phyloP scores from a whole-genome alignment of 1,284 basidiomycete genomes.

The Pulchroboletus neoregius region DNA sequence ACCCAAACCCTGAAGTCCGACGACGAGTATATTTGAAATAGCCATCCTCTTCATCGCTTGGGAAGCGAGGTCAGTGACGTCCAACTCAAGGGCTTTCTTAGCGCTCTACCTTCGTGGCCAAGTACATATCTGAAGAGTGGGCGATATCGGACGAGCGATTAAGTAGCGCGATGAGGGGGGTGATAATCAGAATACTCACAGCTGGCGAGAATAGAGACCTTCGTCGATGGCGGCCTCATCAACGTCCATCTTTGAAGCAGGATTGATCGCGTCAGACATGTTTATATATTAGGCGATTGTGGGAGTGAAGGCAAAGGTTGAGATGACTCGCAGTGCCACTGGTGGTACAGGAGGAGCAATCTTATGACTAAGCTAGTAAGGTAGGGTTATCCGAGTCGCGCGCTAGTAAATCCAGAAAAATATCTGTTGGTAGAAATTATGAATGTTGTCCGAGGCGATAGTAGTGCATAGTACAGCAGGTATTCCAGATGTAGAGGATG shows the following conservation, averaged over 20 bases:
- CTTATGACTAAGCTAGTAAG: conserved; percentile 28
- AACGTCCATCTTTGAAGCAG: conserved; percentile 68
- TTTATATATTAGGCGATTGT: conserved; percentile 9
- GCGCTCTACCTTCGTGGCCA: conserved; percentile 80
- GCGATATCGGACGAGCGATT: conserved; percentile 23
- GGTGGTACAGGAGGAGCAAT: not conserved
- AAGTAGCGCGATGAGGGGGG: conserved; percentile 10
- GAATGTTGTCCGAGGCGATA: not conserved
- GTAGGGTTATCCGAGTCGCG: too few relatives aligned
- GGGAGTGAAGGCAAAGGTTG: conserved; percentile 2
- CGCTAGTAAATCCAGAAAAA: not conserved
- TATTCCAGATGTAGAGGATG: not conserved
- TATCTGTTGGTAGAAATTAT: not conserved
- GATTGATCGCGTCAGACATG: conserved; percentile 53
- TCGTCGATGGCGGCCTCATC: conserved; percentile 85
- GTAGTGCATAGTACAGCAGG: not conserved
- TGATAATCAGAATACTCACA: conserved; percentile 55
- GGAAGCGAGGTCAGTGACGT: conserved; percentile 4
- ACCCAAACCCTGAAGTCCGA: conserved; percentile 91
- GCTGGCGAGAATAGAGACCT: conserved; percentile 92
- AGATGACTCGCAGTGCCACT: not conserved
- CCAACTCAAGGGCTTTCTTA: not conserved
- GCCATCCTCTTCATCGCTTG: conserved; percentile 99
- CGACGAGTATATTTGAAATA: conserved; percentile 90
- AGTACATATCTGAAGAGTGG: conserved; percentile 76